These are phyloP conservation scores for Phlyctochytrium bullatum DNA, from an alignment of 192 early-diverging fungal genomes.

Conservation along the genomic window DNA sequence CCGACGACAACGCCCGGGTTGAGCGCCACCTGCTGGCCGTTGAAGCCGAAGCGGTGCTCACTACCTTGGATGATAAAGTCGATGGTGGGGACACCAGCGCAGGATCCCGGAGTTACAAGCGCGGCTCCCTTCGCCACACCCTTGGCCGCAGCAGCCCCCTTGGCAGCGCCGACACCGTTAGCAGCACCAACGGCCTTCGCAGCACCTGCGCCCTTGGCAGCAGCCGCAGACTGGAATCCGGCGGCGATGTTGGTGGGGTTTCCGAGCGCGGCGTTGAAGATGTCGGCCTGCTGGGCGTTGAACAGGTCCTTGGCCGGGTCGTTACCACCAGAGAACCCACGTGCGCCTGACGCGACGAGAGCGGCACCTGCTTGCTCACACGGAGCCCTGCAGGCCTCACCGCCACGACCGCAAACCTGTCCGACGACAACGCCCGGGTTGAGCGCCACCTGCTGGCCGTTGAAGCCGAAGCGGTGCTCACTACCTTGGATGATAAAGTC, in stretches of 20 bases:
- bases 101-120: neutral
- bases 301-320: slow-evolving; percentile 17
- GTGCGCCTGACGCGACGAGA: slow-evolving; percentile 11
- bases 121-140: neutral
- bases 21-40: slow-evolving; percentile 28
- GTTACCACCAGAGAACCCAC: slow-evolving; percentile 20
- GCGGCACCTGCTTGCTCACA: slow-evolving; percentile 11
- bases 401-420: neutral
- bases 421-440: slow-evolving; percentile 33
- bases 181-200: neutral
- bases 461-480: slow-evolving; percentile 31
- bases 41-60: slow-evolving; percentile 31
- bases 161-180: neutral
- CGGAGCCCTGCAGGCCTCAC: no score
- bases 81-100: no score
- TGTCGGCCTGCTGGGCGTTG: slow-evolving; percentile 14
- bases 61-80: slow-evolving; percentile 18
- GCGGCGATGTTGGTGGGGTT: slow-evolving; percentile 12
- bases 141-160: neutral
- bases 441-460: slow-evolving; percentile 28
- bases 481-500: slow-evolving; percentile 10
- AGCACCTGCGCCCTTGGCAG: neutral
- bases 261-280: slow-evolving; percentile 32
- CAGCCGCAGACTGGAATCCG: neutral
- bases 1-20: slow-evolving; percentile 28